phyloP scores from a whole-genome alignment of 495 filamentous ascomycete genomes.

The Aeminium ludgeri region DNA sequence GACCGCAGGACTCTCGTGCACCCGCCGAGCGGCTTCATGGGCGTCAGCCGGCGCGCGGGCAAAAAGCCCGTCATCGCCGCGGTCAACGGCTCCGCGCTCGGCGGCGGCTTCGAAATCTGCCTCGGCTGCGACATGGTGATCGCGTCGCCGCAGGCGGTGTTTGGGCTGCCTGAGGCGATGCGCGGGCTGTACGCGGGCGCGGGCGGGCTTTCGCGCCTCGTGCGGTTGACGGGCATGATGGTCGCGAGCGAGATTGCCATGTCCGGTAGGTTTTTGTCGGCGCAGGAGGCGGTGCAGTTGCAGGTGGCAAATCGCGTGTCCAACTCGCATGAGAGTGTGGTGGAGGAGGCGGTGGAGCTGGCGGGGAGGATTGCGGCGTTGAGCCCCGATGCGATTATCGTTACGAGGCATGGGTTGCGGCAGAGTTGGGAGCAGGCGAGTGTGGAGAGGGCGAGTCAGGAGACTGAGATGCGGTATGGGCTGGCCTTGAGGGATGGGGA shows the following conservation, averaged over 20 bases:
- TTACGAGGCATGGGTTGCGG: constrained; percentile 47
- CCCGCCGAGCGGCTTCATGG: constrained; percentile 22
- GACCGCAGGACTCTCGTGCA: constrained; percentile 5
- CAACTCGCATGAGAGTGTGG: constrained; percentile 13
- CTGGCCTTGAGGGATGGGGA: constrained; percentile 42
- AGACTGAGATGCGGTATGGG: constrained; percentile 43
- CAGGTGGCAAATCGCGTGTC: constrained; percentile 40
- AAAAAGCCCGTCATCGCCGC: constrained; percentile 60
- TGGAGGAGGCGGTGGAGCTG: constrained; percentile 21
- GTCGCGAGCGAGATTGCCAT: constrained; percentile 57
- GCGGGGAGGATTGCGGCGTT: constrained; percentile 37
- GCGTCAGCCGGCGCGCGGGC: constrained; percentile 25
- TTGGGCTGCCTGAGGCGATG: constrained; percentile 52
- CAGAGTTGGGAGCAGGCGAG: constrained; percentile 51
- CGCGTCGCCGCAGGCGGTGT: constrained; percentile 36
- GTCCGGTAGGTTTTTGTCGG: constrained; percentile 40
- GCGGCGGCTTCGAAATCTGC: constrained; percentile 60
- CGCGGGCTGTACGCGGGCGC: constrained; percentile 56
- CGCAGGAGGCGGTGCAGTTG: constrained; percentile 48
- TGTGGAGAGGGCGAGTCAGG: constrained; percentile 45
- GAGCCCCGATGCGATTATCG: constrained; percentile 59
- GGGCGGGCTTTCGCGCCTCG: constrained; percentile 52
- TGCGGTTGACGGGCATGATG: constrained; percentile 46
- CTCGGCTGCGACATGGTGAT: constrained; percentile 56
- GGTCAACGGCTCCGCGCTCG: constrained; percentile 54